These are phyloP conservation scores for Akanthomyces muscarius DNA, from an alignment of 2,329 filamentous ascomycete species.

Conservation along the genomic window DNA sequence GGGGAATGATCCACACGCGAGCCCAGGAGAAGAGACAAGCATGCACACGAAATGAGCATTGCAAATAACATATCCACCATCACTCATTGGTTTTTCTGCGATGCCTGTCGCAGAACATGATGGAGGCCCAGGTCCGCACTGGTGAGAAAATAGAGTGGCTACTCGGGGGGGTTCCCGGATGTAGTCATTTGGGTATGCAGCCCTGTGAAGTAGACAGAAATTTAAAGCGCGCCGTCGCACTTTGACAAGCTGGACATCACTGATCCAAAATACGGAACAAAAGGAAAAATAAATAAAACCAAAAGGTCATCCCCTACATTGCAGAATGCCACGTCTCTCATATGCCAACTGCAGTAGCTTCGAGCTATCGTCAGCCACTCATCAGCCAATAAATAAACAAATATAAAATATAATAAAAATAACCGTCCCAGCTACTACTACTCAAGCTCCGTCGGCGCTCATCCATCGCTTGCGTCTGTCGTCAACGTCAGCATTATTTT, in stretches of 20 bases:
- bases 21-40: not conserved
- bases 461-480: not conserved
- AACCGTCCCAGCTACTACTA: not conserved
- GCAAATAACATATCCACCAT: slow-evolving; percentile 13
- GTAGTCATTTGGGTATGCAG: not conserved
- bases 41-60: slow-evolving; percentile 12
- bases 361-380: too few species aligned
- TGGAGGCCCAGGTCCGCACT: slow-evolving; percentile 1
- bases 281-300: not conserved
- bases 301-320: not conserved
- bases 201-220: not conserved
- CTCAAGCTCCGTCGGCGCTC: not conserved
- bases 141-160: slow-evolving; percentile 3
- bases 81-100: slow-evolving; percentile 7
- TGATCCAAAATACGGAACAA: too few species aligned
- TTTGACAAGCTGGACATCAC: too few species aligned
- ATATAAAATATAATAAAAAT: not conserved
- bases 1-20: slow-evolving; percentile 1
- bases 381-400: not conserved
- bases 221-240: not conserved
- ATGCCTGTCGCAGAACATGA: not conserved
- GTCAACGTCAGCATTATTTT: slow-evolving; percentile 8
- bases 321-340: not conserved
- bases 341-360: too few species aligned
- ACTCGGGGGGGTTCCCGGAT: not conserved